Evolutionary conservation across 1,139 yeast genomes (phyloP).

Genomic region (Yamadazyma spencermartinsiae): DNA sequence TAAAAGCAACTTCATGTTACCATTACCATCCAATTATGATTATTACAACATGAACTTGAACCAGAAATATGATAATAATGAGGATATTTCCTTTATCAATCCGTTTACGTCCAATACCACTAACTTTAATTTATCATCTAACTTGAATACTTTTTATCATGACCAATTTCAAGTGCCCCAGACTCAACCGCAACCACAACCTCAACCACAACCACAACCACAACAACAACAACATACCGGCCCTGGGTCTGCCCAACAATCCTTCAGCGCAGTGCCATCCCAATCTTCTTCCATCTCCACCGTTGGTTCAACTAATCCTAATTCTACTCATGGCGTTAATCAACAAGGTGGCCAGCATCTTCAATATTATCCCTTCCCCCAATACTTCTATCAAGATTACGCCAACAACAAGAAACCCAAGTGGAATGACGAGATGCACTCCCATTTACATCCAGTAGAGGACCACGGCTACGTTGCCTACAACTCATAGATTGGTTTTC

Average conservation of each 20-base stretch:
- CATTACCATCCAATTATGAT: constrained; percentile 18
- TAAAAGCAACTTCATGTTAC: constrained; percentile 16
- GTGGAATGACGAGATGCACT: constrained; percentile 7
- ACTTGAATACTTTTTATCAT: constrained; percentile 17
- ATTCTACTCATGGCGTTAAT: background rate
- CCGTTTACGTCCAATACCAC: constrained; percentile 18
- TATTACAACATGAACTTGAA: constrained; percentile 13
- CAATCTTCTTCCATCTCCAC: constrained; percentile 2
- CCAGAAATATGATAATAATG: constrained; percentile 16
- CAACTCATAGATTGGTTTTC: constrained; percentile 7
- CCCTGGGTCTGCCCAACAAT: background rate
- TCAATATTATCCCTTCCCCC: constrained; percentile 16
- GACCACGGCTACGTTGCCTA: constrained; percentile 12
- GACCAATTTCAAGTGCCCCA: constrained; percentile 7
- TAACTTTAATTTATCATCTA: constrained; percentile 14
- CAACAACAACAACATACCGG: constrained; percentile 4
- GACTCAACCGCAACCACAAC: constrained; percentile 1
- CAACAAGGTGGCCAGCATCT: constrained; percentile 3
- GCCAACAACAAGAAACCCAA: constrained; percentile 7
- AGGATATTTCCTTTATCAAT: constrained; percentile 22
- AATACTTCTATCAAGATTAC: constrained; percentile 10
- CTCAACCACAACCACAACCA: constrained; percentile 1
- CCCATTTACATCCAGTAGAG: constrained; percentile 11
- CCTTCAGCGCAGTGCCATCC: background rate
- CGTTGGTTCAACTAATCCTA: constrained; percentile 1